These are phyloP conservation scores for Hypoxylon sp. DNA, from an alignment of 2,329 filamentous ascomycete genomes.

Conservation along the genomic window DNA sequence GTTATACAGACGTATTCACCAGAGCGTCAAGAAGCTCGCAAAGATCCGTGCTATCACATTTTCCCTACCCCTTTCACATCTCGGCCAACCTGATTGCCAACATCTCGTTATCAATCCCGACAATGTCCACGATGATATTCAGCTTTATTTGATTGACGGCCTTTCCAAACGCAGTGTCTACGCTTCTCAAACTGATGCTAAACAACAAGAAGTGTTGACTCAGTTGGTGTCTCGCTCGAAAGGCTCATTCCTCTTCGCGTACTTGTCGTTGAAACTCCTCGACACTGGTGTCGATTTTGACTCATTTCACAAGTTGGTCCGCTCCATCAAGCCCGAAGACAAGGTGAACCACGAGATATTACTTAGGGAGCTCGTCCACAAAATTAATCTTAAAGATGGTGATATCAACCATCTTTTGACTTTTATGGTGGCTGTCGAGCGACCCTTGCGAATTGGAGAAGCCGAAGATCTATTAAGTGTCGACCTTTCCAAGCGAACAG, in stretches of 20 bases:
- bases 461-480: conserved; percentile 53
- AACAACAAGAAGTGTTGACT: conserved; percentile 48
- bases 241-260: conserved; percentile 57
- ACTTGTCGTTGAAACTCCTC: conserved; percentile 52
- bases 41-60: conserved; percentile 54
- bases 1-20: conserved; percentile 53
- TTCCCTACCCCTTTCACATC: conserved; percentile 53
- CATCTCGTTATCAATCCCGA: conserved; percentile 53
- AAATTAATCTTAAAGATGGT: conserved; percentile 46
- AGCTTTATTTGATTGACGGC: conserved; percentile 49
- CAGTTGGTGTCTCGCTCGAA: conserved; percentile 53
- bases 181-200: conserved; percentile 39
- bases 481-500: conserved; percentile 43
- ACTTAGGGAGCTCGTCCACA: conserved; percentile 47
- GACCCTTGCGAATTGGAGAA: conserved; percentile 53
- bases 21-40: conserved; percentile 48
- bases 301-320: conserved; percentile 45
- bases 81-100: conserved; percentile 50
- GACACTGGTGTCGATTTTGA: conserved; percentile 44
- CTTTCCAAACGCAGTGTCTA: conserved; percentile 43
- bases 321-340: conserved; percentile 44
- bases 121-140: conserved; percentile 54
- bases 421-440: conserved; percentile 54
- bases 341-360: conserved; percentile 43
- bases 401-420: conserved; percentile 51